Evolutionary conservation across 2,329 filamentous ascomycete genomes (phyloP).

Genomic region (Colletotrichum costaricense): DNA sequence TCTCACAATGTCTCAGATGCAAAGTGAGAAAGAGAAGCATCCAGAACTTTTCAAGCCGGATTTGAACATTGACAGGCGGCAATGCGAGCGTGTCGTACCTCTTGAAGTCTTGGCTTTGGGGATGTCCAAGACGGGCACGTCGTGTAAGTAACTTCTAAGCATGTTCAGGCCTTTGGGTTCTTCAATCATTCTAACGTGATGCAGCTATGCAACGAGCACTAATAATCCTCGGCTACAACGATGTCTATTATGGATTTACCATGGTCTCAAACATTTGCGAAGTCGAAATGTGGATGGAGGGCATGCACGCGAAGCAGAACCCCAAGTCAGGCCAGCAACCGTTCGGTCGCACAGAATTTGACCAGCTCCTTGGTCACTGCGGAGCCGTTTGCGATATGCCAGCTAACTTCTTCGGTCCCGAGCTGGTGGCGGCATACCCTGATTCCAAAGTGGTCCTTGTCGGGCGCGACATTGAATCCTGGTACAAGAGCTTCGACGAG

Average conservation of each 20-base stretch:
- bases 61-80: background rate
- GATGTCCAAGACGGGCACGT: background rate
- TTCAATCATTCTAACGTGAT: too few species aligned
- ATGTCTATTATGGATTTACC: too few species aligned
- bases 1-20: background rate
- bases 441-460: slow-evolving; percentile 48
- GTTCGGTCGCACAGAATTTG: slow-evolving; percentile 44
- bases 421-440: slow-evolving; percentile 46
- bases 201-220: too few species aligned
- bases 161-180: too few species aligned
- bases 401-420: slow-evolving; percentile 32
- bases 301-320: too few species aligned
- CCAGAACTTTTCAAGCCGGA: background rate
- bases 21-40: background rate
- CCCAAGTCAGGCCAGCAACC: too few species aligned
- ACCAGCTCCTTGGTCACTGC: slow-evolving; percentile 44
- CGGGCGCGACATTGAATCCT: slow-evolving; percentile 44
- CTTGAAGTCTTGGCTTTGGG: background rate
- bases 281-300: too few species aligned
- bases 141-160: too few species aligned
- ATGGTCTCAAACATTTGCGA: too few species aligned
- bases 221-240: too few species aligned
- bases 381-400: slow-evolving; percentile 42
- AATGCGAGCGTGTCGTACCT: background rate
- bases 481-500: slow-evolving; percentile 38